Evolutionary conservation across 495 filamentous ascomycete genomes (phyloP).

Genomic region (Annulohypoxylon moriforme): DNA sequence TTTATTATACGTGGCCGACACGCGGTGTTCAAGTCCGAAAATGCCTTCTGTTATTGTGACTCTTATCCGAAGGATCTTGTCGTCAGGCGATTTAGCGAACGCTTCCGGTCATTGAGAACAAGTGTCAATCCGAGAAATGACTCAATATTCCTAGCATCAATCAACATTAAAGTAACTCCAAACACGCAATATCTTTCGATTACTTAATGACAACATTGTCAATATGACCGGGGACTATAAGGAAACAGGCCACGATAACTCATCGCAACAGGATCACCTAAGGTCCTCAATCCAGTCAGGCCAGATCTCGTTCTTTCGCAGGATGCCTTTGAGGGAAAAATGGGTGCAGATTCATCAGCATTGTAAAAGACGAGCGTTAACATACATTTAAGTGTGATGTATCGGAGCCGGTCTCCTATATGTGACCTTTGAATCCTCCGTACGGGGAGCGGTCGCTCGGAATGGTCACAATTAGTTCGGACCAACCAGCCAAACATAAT

Average conservation of each 20-base stretch:
- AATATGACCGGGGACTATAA: not conserved
- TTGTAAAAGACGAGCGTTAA: too few species aligned
- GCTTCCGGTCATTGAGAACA: not conserved
- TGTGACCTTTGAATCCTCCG: not conserved
- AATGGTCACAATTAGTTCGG: not conserved
- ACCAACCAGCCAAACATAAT: not conserved
- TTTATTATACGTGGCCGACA: not conserved
- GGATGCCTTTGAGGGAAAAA: not conserved
- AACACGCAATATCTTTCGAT: not conserved
- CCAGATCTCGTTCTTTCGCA: not conserved
- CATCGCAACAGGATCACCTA: not conserved
- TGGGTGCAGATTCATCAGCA: not conserved
- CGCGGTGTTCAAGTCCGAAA: not conserved
- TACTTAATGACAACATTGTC: not conserved
- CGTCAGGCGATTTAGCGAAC: not conserved
- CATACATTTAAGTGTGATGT: not conserved
- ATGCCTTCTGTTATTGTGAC: not conserved
- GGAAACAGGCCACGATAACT: not conserved
- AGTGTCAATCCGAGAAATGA: constrained; percentile 1
- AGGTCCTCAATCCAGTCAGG: not conserved
- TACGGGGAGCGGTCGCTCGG: constrained; percentile 5
- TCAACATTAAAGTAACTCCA: not conserved
- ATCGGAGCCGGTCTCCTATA: not conserved
- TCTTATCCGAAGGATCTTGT: not conserved
- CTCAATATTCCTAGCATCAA: not conserved